Base-by-base conservation (phyloP, 2,329 filamentous ascomycete species). In the Penicillium sp. region DNA sequence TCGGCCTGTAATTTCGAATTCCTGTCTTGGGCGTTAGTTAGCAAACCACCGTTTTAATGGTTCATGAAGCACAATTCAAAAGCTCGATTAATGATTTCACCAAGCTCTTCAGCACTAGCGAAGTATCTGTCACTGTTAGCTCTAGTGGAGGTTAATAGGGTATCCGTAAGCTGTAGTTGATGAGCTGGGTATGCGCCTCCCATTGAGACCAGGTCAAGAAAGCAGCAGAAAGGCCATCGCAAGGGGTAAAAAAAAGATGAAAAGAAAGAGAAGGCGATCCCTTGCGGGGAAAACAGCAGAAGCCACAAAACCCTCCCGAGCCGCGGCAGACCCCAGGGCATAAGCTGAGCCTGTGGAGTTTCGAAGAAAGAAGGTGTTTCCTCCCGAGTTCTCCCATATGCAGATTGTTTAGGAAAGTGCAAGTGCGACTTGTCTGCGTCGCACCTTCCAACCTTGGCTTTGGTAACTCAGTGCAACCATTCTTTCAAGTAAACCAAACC, bases 51-150 rank as follows among this genome's bases (percentile, higher is more conserved):
- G 58, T 63, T 61, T 51, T 45, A 67, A 55, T 56, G 62, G 61
- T 62, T 62, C 63, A 63, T 64, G 65, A 68, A 63, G 55, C 58
- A 53, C 51, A 48, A 47, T 50, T 53, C 48, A 66, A 67, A 69
- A 67, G 63, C 66, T 65, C 68, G 60, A 69, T 70, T 71, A 71
- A 71, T 74, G 64, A 71, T 51, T 45, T 52, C 38, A 7, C 38
- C 38, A 19, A n/a, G 19, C 35, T 31, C n/a, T 51, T 35, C 29
- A 26, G 19, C 13, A 44, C 8, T 6, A 29, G 41, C 51, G 6
- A 21, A 26, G 3, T 44, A 41, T 53, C 45, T 35, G 21, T 45
- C 29, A 45, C 9, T 17, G 21, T 50, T 9, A 45, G 44, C 46
- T 47, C 11, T 29, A 31, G 26, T 23, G 52, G 2, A 29, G 5